A percentile compares a stretch with the other conserved stretches of the same genome.
phyloP scores from a whole-genome alignment of 2,329 filamentous ascomycete species.

The Septoria linicola region DNA sequence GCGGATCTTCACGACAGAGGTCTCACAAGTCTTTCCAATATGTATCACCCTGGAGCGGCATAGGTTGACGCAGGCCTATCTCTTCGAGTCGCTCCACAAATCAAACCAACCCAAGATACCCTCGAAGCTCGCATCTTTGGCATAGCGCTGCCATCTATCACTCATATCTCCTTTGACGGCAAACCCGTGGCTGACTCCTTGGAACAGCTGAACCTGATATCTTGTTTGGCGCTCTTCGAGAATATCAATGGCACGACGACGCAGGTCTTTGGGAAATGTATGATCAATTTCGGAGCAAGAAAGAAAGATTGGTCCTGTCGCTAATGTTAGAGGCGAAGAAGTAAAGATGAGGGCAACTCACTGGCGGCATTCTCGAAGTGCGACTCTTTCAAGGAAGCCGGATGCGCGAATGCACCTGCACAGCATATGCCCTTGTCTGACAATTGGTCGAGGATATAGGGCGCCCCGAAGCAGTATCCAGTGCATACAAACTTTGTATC shows the following conservation, averaged over 20 bases:
- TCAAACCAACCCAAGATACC: conserved; percentile 30
- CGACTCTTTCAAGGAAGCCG: conserved; percentile 50
- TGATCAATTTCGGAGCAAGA: conserved; percentile 50
- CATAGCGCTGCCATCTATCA: conserved; percentile 45
- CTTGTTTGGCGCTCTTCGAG: conserved; percentile 42
- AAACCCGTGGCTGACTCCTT: conserved; percentile 40
- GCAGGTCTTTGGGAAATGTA: conserved; percentile 42
- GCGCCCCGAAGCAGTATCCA: conserved; percentile 38
- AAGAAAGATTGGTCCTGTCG: conserved; percentile 44
- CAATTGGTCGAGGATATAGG: conserved; percentile 25
- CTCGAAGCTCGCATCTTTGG: conserved; percentile 35
- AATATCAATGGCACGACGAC: conserved; percentile 47
- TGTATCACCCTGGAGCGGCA: background rate
- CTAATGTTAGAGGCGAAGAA: background rate
- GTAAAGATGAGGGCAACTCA: background rate
- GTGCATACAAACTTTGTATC: conserved; percentile 23
- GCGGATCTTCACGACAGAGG: conserved; percentile 1
- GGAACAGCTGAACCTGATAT: conserved; percentile 39
- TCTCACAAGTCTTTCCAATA: background rate
- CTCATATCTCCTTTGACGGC: conserved; percentile 41
- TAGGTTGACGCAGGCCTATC: too few species aligned
- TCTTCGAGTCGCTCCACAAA: conserved; percentile 8
- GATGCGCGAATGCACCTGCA: conserved; percentile 54
- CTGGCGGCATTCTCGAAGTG: conserved; percentile 21
- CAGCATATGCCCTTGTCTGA: conserved; percentile 33